Percentiles rank a stretch among this genome's conserved stretches.
These are phyloP conservation scores for Xylariales sp. DNA, from an alignment of 2,329 filamentous ascomycete genomes.

Conservation along the genomic window DNA sequence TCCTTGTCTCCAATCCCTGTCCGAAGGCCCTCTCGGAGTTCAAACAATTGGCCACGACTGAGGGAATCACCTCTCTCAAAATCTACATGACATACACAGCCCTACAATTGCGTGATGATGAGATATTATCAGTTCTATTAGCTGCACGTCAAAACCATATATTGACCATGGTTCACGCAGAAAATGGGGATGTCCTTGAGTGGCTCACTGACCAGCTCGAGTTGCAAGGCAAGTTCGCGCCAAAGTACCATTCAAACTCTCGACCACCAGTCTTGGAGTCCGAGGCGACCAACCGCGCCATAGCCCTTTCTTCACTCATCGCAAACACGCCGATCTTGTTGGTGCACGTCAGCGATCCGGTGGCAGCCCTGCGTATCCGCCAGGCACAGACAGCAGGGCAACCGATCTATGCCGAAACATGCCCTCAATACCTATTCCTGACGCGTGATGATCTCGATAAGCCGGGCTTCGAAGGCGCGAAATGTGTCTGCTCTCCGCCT, in stretches of 20 bases:
- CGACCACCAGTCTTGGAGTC: slow-evolving; percentile 45
- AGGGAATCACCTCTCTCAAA: slow-evolving; percentile 39
- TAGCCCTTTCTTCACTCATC: slow-evolving; percentile 44
- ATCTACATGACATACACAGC: slow-evolving; percentile 45
- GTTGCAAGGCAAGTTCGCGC: slow-evolving; percentile 39
- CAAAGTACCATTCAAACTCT: slow-evolving; percentile 46
- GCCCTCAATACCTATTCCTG: slow-evolving; percentile 52
- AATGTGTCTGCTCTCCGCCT: slow-evolving; percentile 50
- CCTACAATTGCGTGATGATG: slow-evolving; percentile 42
- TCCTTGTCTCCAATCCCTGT: slow-evolving; percentile 38
- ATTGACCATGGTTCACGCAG: slow-evolving; percentile 51
- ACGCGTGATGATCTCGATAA: slow-evolving; percentile 44
- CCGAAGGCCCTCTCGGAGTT: slow-evolving; percentile 35
- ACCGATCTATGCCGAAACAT: slow-evolving; percentile 50
- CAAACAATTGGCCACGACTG: slow-evolving; percentile 28
- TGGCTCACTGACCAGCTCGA: slow-evolving; percentile 51
- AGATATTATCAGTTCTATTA: slow-evolving; percentile 48
- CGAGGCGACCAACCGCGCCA: slow-evolving; percentile 49
- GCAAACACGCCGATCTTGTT: slow-evolving; percentile 45
- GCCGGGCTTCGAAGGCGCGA: slow-evolving; percentile 49
- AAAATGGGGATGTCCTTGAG: slow-evolving; percentile 49
- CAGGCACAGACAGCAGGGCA: slow-evolving; percentile 41
- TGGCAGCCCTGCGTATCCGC: slow-evolving; percentile 40
- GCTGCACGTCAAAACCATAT: slow-evolving; percentile 36
- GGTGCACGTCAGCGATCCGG: slow-evolving; percentile 46